Evolutionary conservation across 495 filamentous ascomycete genomes (phyloP).

Genomic region (Xylaria intraflava): DNA sequence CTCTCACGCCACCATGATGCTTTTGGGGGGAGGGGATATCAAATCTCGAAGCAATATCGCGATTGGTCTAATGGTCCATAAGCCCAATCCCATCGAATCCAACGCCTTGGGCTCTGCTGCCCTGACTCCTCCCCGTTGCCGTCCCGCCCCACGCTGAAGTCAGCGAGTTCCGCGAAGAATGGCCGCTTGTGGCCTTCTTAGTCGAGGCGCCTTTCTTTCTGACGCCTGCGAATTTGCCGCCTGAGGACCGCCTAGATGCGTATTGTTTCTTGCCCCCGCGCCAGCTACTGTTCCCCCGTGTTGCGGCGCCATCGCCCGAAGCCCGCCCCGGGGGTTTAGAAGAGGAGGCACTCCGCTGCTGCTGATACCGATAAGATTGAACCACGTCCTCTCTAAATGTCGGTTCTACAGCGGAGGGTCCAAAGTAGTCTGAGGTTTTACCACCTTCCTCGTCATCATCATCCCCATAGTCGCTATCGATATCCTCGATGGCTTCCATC

Average conservation of each 20-base stretch:
- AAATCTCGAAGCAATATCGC: background rate
- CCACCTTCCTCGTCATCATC: slow-evolving; percentile 34
- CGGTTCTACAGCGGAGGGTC: slow-evolving; percentile 21
- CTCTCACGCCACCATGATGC: too few species aligned
- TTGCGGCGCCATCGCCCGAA: slow-evolving; percentile 9
- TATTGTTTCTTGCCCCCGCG: slow-evolving; percentile 18
- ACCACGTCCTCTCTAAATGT: slow-evolving; percentile 22
- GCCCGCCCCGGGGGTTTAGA: slow-evolving; percentile 11
- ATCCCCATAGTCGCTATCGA: slow-evolving; percentile 31
- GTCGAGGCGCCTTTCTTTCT: slow-evolving; percentile 21
- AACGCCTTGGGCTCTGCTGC: slow-evolving; percentile 12
- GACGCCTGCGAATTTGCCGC: slow-evolving; percentile 24
- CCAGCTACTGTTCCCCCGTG: slow-evolving; percentile 11
- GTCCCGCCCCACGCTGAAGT: background rate
- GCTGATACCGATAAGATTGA: background rate
- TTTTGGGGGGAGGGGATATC: too few species aligned
- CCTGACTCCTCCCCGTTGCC: slow-evolving; percentile 9
- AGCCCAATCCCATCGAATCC: slow-evolving; percentile 21
- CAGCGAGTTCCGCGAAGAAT: slow-evolving; percentile 13
- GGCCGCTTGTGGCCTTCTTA: slow-evolving; percentile 11
- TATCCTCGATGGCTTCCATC: slow-evolving; percentile 40
- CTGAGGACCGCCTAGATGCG: slow-evolving; percentile 16
- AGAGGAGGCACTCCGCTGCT: slow-evolving; percentile 8
- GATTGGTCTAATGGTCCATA: slow-evolving; percentile 18
- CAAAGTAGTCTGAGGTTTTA: slow-evolving; percentile 42